Conservation (phyloP, 2,329 filamentous ascomycete species). For the Curvularia sp. region DNA sequence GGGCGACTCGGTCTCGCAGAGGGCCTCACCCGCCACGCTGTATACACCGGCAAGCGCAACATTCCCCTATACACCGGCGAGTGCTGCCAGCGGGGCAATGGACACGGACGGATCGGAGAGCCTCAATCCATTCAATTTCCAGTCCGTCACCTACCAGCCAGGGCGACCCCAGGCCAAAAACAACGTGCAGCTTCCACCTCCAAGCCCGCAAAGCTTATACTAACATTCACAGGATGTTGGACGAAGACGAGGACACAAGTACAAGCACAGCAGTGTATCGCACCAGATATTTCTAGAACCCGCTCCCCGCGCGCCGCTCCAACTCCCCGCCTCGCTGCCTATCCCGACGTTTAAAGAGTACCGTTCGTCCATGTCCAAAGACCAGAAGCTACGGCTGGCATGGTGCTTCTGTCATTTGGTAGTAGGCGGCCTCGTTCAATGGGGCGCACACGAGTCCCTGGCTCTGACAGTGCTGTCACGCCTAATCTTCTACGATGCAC, state of each 20-base stretch:
- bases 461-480: conserved; percentile 93
- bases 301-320: conserved; percentile 81
- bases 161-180: conserved; percentile 74
- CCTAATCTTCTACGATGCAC: conserved; percentile 92
- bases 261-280: conserved; percentile 95
- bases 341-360: conserved; percentile 90
- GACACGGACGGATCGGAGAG: conserved; percentile 46
- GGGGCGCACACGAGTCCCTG: conserved; percentile 83
- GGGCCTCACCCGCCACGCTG: conserved; percentile 40
- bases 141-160: conserved; percentile 65
- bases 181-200: conserved; percentile 49
- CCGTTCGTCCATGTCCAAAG: conserved; percentile 85
- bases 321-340: conserved; percentile 88
- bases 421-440: conserved; percentile 84
- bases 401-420: conserved; percentile 92
- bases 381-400: conserved; percentile 81
- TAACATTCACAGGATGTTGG: conserved; percentile 74
- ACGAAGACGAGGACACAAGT: conserved; percentile 92
- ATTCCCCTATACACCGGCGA: conserved; percentile 46
- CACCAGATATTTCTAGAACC: conserved; percentile 98
- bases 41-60: conserved; percentile 46
- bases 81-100: conserved; percentile 36
- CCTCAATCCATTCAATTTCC: conserved; percentile 89
- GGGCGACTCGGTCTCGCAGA: conserved; percentile 47
- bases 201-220: conserved; percentile 2